A percentile compares a stretch with the other conserved stretches of the same genome.
phyloP scores from a whole-genome alignment of 768 basidiomycete species.

The Calocera viscosa region DNA sequence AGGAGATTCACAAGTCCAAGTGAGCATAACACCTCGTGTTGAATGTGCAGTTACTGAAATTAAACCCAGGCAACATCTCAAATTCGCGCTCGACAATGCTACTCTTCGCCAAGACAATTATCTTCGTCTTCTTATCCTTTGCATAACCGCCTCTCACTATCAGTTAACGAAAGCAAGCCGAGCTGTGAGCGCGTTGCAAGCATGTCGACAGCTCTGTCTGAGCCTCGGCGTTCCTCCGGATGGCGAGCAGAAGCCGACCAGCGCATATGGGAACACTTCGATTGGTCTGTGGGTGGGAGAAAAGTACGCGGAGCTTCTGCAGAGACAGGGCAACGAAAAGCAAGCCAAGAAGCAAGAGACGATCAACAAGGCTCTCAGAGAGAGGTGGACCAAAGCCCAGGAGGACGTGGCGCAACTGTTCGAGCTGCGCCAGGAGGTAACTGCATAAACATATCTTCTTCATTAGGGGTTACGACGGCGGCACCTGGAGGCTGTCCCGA shows the following conservation, averaged over 20 bases:
- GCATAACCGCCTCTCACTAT: background rate
- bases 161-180: background rate
- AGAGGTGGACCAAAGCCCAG: background rate
- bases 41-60: background rate
- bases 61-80: background rate
- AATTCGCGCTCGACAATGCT: background rate
- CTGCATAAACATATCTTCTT: background rate
- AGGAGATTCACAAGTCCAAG: slow-evolving; percentile 5
- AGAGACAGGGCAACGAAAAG: background rate
- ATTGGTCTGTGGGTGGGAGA: background rate
- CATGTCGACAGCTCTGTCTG: background rate
- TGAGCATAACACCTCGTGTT: background rate
- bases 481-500: background rate
- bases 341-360: background rate
- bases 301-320: background rate
- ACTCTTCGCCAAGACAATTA: background rate
- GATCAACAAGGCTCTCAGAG: background rate
- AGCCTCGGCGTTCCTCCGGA: background rate
- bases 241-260: background rate
- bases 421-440: background rate
- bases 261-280: background rate
- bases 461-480: background rate
- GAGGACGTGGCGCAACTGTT: background rate
- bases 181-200: background rate
- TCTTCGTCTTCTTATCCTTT: background rate